These are phyloP conservation scores for Gossypium turneri DNA, from an alignment of 345 rosid genomes.

Conservation along the genomic window DNA sequence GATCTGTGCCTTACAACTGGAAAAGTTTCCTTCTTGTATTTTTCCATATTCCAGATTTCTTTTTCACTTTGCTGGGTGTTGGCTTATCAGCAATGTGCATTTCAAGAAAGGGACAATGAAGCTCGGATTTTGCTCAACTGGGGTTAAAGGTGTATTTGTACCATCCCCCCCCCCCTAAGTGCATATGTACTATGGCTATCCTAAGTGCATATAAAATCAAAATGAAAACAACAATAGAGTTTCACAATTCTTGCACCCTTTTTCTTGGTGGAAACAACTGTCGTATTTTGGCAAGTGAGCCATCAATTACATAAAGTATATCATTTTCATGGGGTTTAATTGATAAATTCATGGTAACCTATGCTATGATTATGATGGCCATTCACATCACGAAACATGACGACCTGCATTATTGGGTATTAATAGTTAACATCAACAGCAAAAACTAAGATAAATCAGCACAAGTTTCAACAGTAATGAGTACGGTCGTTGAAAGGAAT, in stretches of 20 bases:
- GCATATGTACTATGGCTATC: not conserved
- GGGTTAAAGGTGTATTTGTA: not conserved
- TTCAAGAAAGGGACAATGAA: not conserved
- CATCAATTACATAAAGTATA: not conserved
- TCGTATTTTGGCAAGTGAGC: not conserved
- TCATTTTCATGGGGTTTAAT: not conserved
- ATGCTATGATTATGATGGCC: not conserved
- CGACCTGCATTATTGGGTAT: not conserved
- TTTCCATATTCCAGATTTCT: not conserved
- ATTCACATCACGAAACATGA: not conserved
- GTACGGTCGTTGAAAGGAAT: not conserved
- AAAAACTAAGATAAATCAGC: not conserved
- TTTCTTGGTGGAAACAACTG: not conserved
- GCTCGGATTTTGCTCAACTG: not conserved
- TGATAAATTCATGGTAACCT: not conserved
- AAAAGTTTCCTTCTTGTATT: not conserved
- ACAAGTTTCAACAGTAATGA: not conserved
- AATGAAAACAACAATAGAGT: not conserved
- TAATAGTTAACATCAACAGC: not conserved
- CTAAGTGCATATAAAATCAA: not conserved
- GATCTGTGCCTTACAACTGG: conserved; percentile 13
- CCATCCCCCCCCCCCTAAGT: accelerated
- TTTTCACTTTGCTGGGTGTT: not conserved
- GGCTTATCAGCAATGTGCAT: conserved; percentile 3
- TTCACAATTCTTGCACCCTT: not conserved